A percentile compares a stretch with the other conserved stretches of the same genome.
These are phyloP conservation scores for Strigomonas culicis DNA, from an alignment of 208 protist genomes.

Conservation along the genomic window DNA sequence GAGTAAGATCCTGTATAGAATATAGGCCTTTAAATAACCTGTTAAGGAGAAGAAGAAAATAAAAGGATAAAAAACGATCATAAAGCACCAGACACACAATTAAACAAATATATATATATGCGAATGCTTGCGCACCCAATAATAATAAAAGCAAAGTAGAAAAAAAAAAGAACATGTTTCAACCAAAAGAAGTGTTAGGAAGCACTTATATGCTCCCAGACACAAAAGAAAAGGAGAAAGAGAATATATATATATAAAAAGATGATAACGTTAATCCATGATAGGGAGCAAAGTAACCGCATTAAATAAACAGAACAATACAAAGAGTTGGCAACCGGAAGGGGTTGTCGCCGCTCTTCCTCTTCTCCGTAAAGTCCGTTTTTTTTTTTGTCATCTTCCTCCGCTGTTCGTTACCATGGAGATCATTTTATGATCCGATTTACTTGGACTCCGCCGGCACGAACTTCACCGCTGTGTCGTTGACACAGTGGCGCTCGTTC, in stretches of 20 bases:
- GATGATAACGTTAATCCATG: too few relatives aligned
- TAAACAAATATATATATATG: too few relatives aligned
- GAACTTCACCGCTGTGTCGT: slow-evolving; percentile 69
- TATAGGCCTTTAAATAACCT: too few relatives aligned
- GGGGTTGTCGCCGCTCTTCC: not conserved
- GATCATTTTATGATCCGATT: not conserved
- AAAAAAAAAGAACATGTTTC: not conserved
- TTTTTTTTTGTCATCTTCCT: not conserved
- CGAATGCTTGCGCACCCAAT: too few relatives aligned
- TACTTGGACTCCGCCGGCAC: slow-evolving; percentile 14
- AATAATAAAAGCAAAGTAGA: not conserved
- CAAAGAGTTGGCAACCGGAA: not conserved
- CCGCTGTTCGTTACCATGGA: not conserved
- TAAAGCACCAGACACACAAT: too few relatives aligned
- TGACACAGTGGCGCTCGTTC: slow-evolving; percentile 93
- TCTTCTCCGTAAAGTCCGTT: not conserved
- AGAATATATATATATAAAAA: slow-evolving; percentile 1
- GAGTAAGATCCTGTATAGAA: too few relatives aligned
- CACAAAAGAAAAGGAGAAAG: slow-evolving; percentile 16
- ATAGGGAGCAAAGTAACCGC: slow-evolving; percentile 3
- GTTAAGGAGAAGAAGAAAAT: not conserved
- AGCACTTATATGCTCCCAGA: slow-evolving; percentile 1
- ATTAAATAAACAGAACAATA: slow-evolving; percentile 4
- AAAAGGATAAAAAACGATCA: not conserved
- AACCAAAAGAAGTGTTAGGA: not conserved